Evolutionary conservation across 2,329 filamentous ascomycete species (phyloP), one percentile per base, ranked within the genome.

Genomic region (Monilinia fructicola): DNA sequence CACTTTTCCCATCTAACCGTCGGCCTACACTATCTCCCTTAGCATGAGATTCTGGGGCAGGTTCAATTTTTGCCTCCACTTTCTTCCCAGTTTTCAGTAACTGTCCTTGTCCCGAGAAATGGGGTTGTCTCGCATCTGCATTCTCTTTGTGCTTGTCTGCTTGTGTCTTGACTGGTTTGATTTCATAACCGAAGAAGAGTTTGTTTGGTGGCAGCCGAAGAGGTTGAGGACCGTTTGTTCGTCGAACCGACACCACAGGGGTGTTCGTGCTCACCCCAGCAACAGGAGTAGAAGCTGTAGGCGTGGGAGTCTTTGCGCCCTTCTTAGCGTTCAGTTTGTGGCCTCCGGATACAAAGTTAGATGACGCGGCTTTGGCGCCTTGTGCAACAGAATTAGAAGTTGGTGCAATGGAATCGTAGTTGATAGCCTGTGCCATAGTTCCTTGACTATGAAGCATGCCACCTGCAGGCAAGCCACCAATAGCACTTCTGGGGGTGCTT

Each of bases 381-480:
- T 83, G 82, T 7, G 85, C 86, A 18, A 87, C 88, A 18, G 87
- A 84, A 2, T 83, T 86, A 9, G 91, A 85, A 4, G 88, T 88
- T 0, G 95, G 93, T 0, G 93, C 92, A 71, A 99, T 96, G 42
- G 93, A 86, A 63, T 87, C 86, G 79, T 98, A 99, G 81, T 97
- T 97, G 82, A 99, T 98, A n/a, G 92, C 87, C 74, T 97, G 92
- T 0, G 95, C 93, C 95, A 99, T 99, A 68, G 89, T 93, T 14
- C 95, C 95, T 73, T 96, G 91, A 69, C 83, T 87, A 78, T 96
- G 93, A 31, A 97, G 78, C 21, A 90, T 80, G 5, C 93, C 92
- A 38, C 92, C 90, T 1, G 85, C 81, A 10, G 90, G 89, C 68
- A 90, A 78, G 65, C 86, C 85, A 66, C 86, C 85, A 1, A 83